Evolutionary conservation across 2,329 filamentous ascomycete species (phyloP), one percentile per base, ranked within the genome.

Genomic region (Penicillium glabrum): DNA sequence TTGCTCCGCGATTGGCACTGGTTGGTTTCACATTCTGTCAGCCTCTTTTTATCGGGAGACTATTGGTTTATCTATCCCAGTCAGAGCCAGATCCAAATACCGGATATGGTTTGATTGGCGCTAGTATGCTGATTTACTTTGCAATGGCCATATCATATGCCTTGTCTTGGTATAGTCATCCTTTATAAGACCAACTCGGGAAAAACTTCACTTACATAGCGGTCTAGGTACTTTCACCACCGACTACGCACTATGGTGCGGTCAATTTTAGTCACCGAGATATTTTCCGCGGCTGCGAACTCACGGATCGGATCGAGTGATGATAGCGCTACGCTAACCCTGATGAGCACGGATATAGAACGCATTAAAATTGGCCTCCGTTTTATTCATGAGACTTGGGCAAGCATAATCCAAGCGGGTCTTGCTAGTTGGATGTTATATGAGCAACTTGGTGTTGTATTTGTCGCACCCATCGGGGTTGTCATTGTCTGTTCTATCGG

Each of bases 21-120:
- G 33, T 70, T 26, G 69, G 59, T 7, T 70, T 72, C 45, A 65
- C 56, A 1, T 62, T 69, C 26, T 59, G 60, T 49, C 73, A 68
- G 53, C 66, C 62, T 5, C 61, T 67, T 27, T 66, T 68, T 47
- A 66, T 69, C 31, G 60, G 66, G 46, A 57, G 46, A 1, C 54
- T 71, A 8, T 41, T 69, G 37, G 61, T 26, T 51, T 58, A 41
- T 41, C 4, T 41, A 6, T 41, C 37, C 9, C n/a, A 41, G 19
- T 10, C n/a, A 9, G 37, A 21, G 27, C 57, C 54, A 0, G 53
- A 67, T 23, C 19, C 57, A 7, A 63, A 67, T 41, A 45, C 39
- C 13, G 63, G 60, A 26, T 63, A 67, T 43, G 65, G 65, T n/a
- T 51, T 67, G 19, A 67, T 67, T 26, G 64, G 58, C 16, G 65